Evolutionary conservation across 2,329 filamentous ascomycete species (phyloP).

Genomic region (Botrytis fabae): DNA sequence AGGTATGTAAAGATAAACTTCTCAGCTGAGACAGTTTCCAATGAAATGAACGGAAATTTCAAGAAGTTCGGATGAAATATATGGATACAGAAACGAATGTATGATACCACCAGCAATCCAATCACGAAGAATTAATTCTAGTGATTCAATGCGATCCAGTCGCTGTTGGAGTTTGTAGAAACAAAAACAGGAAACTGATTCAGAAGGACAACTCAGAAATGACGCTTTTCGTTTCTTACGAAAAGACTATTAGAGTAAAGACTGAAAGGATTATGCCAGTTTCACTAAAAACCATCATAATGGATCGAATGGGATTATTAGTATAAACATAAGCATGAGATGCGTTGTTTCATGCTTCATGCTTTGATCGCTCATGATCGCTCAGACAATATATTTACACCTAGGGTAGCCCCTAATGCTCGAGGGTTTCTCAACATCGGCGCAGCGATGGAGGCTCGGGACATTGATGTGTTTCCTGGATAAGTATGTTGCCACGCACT

Average conservation of each 20-base stretch:
- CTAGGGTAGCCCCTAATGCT: constrained; percentile 4
- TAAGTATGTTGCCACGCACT: background rate
- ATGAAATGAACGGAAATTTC: background rate
- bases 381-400: constrained; percentile 11
- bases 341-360: constrained; percentile 10
- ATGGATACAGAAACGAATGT: constrained; percentile 12
- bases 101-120: background rate
- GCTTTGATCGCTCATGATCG: constrained; percentile 16
- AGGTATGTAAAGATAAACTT: background rate
- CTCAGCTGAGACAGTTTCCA: background rate
- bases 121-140: constrained; percentile 2
- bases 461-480: background rate
- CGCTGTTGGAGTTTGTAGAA: background rate
- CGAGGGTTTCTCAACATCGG: background rate
- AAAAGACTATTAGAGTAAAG: background rate
- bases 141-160: constrained; percentile 11
- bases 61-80: constrained; percentile 17
- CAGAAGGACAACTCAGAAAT: constrained; percentile 6
- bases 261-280: constrained; percentile 17
- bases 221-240: constrained; percentile 3
- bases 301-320: background rate
- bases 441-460: background rate
- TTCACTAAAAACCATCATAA: constrained; percentile 11
- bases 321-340: background rate
- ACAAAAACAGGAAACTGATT: background rate